These are phyloP conservation scores for Tagetes patula DNA, from an alignment of 129 eudicot species.

Conservation along the genomic window DNA sequence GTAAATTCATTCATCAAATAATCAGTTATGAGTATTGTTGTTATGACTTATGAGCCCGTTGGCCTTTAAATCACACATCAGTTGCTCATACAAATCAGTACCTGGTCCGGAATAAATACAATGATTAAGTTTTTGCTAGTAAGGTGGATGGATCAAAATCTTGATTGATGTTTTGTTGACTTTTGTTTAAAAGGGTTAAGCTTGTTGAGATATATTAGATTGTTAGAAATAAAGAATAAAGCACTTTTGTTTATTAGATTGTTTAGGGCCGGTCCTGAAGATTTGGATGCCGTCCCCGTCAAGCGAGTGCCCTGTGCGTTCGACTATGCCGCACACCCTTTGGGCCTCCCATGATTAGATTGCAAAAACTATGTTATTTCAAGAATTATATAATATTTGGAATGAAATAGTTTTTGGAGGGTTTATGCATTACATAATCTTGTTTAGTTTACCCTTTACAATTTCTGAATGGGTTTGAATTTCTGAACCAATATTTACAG, in stretches of 20 bases:
- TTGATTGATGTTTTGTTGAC: conserved; percentile 17
- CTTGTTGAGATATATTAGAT: background rate
- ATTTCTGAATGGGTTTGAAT: conserved; percentile 13
- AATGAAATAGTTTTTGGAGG: background rate
- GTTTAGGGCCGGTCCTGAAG: no score
- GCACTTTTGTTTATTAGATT: no score
- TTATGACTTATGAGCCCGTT: no score
- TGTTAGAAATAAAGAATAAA: background rate
- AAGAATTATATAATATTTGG: background rate
- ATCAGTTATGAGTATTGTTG: no score
- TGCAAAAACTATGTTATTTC: background rate
- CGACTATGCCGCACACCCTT: no score
- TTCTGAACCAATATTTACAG: conserved; percentile 38
- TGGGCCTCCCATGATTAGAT: background rate
- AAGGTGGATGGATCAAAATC: background rate
- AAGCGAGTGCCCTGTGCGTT: no score
- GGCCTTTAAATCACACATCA: no score
- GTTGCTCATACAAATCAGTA: no score
- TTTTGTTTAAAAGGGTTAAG: background rate
- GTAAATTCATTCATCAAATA: conserved; percentile 17
- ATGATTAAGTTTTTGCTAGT: background rate
- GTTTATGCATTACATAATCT: background rate
- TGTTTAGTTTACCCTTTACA: background rate
- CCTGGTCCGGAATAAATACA: no score
- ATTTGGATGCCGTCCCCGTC: no score